Base-by-base conservation (phyloP, 2,329 filamentous ascomycete species). In the Chaetomiaceae sp. region DNA sequence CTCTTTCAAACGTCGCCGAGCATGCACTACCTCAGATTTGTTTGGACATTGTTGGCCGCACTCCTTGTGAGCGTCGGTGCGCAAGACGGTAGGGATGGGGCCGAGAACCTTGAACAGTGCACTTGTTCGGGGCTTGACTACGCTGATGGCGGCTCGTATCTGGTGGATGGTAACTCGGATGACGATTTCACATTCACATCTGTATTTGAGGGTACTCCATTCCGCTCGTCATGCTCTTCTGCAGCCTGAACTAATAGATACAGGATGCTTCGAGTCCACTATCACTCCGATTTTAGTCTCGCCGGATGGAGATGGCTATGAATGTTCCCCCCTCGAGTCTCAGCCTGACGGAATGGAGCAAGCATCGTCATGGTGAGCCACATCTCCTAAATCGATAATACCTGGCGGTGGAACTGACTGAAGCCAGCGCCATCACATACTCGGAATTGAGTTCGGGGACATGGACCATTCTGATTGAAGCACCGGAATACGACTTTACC, bases 141-240 rank as follows among this genome's bases (percentile, higher is more conserved):
- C 43, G 57, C 56, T 13, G 53, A 61, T 30, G 58, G 58, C 8
- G 58, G 58, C 18, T 61, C 58, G 4, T 61, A 61, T 18, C 51
- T 61, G 2, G 54, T 61, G 7, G 54, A 61, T 32, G 58, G 56
- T 2, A 54, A 41, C 30, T 57, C 57, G 4, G 45, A 57, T 13
- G 33, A 36, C 16, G 50, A 55, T 20, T 61, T 61, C 27, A 51
- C 43, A 5, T 61, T 61, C 23, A 57, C 56, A 2, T 61, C 58
- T 3, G 45, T 54, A 3, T 61, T 61, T 30, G 46, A 45, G 9
- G 58, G 58, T 57, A 44, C 20, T 44, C 30, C 13, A 34, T 13
- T 2, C 8, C 18, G 4, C 18, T 38, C 36, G 8, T 38, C 36
- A 10, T 27, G 18, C 40, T 18, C 3, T 11, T 8, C 16, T 10